Conservation (phyloP, 208 protist genomes). For the Acanthamoeba castellanii region DNA sequence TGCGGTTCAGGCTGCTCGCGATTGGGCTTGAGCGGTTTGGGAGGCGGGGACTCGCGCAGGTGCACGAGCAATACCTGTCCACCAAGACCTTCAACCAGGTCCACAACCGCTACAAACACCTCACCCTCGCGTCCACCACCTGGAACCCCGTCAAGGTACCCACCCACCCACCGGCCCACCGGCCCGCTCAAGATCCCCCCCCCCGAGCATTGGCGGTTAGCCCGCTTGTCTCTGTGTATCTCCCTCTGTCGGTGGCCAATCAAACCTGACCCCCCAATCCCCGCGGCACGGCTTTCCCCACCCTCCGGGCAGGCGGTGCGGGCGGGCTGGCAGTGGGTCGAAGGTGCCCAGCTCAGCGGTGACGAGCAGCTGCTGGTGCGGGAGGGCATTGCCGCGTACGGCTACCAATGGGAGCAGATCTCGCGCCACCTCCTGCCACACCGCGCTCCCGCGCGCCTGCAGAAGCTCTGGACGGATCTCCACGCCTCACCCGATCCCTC, state of each 20-base stretch:
- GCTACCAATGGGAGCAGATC: not conserved
- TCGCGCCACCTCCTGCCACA: not conserved
- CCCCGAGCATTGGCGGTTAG: not conserved
- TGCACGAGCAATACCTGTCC: not conserved
- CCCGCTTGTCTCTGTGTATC: too few species aligned
- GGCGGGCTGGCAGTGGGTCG: not conserved
- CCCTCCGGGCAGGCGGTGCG: not conserved
- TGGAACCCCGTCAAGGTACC: slow-evolving; percentile 10
- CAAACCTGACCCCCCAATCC: too few species aligned
- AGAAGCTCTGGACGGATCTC: not conserved
- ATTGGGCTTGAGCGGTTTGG: not conserved
- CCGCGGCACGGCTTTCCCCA: too few species aligned
- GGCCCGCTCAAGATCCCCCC: not conserved
- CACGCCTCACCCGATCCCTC: not conserved
- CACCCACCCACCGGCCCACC: not conserved
- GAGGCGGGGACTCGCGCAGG: not conserved
- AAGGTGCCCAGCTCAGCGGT: not conserved
- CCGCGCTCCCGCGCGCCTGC: not conserved
- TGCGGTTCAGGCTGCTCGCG: not conserved
- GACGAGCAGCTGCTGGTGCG: not conserved
- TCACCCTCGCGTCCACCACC: not conserved
- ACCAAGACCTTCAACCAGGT: not conserved
- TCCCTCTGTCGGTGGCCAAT: too few species aligned
- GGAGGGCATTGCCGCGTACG: not conserved
- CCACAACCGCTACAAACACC: not conserved